Percentiles rank a stretch among this genome's conserved stretches.
Evolutionary conservation across 2,329 filamentous ascomycete species (phyloP).

Genomic region (Aspergillus pseudoglaucus): DNA sequence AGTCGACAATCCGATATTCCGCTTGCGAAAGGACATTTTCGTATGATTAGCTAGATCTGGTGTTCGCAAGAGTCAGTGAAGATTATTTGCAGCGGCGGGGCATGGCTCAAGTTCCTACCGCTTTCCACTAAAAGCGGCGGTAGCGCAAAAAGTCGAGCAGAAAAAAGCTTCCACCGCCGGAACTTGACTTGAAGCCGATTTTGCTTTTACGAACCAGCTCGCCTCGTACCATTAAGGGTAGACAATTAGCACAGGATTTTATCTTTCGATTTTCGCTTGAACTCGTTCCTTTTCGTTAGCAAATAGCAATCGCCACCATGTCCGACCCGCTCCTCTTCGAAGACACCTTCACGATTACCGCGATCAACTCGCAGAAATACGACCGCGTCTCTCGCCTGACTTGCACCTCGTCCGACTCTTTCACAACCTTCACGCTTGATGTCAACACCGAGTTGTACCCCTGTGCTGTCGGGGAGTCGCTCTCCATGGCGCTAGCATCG

Average conservation of each 20-base stretch:
- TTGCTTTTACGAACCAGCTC: neutral
- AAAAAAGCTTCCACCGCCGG: conserved; percentile 14
- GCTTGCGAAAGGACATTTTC: conserved; percentile 62
- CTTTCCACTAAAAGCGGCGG: conserved; percentile 15
- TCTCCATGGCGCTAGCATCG: conserved; percentile 76
- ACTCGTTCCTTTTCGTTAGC: neutral
- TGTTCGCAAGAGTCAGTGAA: neutral
- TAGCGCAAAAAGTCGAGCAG: conserved; percentile 17
- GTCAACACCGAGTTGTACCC: conserved; percentile 92
- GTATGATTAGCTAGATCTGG: neutral
- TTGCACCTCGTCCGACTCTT: conserved; percentile 67
- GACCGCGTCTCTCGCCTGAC: conserved; percentile 86
- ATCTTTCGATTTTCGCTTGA: neutral
- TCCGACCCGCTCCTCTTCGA: conserved; percentile 91
- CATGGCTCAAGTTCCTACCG: conserved; percentile 6
- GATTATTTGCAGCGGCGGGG: conserved; percentile 14
- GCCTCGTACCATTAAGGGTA: neutral
- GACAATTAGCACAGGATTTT: too few species aligned
- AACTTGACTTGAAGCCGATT: neutral
- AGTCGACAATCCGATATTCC: conserved; percentile 53
- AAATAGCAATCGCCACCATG: conserved; percentile 45
- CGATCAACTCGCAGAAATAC: conserved; percentile 80
- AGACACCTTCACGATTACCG: conserved; percentile 77
- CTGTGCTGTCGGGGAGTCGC: conserved; percentile 62
- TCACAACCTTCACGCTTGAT: conserved; percentile 76